phyloP scores from a whole-genome alignment of 331 rosid genomes.

The Ulmus americana region DNA sequence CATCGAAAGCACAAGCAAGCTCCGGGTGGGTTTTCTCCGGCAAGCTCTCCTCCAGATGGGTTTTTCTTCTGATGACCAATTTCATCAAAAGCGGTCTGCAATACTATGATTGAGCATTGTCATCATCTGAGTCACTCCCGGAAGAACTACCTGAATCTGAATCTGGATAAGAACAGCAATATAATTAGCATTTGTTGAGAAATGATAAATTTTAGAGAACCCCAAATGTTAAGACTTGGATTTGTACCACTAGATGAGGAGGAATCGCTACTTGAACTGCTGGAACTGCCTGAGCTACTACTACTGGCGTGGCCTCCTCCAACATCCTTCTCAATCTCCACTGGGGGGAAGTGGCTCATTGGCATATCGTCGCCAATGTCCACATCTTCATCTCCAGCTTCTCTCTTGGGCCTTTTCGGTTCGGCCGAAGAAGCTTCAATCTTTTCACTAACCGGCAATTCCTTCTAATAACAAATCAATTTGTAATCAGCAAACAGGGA shows the following conservation, averaged over 20 bases:
- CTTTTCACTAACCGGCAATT: conserved; percentile 36
- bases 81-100: conserved; percentile 3
- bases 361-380: conserved; percentile 93
- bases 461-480: conserved; percentile 27
- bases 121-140: conserved; percentile 84
- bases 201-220: too few relatives aligned
- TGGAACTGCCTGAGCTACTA: conserved; percentile 64
- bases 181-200: too few relatives aligned
- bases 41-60: conserved; percentile 12
- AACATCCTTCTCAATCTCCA: conserved; percentile 78
- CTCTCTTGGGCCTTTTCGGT: conserved; percentile 64
- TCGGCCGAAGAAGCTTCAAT: conserved; percentile 35
- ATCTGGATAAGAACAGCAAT: conserved; percentile 34
- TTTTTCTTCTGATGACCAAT: conserved; percentile 7
- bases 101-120: conserved; percentile 58
- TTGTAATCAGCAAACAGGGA: conserved; percentile 3
- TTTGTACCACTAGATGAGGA: conserved; percentile 78
- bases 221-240: background rate
- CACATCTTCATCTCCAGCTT: conserved; percentile 81
- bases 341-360: conserved; percentile 63
- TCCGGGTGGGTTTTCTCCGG: conserved; percentile 20
- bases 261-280: conserved; percentile 78
- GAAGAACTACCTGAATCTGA: conserved; percentile 93
- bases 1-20: conserved; percentile 25
- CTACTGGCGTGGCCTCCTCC: conserved; percentile 58